Conservation (phyloP, 345 rosid species). For the Moringa oleifera region DNA sequence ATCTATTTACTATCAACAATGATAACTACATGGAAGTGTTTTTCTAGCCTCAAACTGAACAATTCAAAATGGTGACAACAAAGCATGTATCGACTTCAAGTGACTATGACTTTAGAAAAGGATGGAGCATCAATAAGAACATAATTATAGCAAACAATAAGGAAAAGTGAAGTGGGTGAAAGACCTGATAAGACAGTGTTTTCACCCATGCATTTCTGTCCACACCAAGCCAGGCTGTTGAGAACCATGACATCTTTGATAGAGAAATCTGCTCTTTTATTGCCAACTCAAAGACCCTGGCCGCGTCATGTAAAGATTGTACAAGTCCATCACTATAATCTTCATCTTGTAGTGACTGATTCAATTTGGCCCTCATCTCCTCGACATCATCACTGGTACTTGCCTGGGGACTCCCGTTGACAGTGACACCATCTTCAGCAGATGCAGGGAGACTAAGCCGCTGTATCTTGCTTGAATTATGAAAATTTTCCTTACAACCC, state of each 20-base stretch:
- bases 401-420: slow-evolving; percentile 53
- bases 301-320: slow-evolving; percentile 81
- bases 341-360: slow-evolving; percentile 59
- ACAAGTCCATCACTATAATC: slow-evolving; percentile 69
- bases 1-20: not conserved
- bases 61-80: not conserved
- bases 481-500: slow-evolving; percentile 29
- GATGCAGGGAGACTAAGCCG: slow-evolving; percentile 42
- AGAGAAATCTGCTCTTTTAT: slow-evolving; percentile 48
- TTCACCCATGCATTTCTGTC: slow-evolving; percentile 86
- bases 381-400: slow-evolving; percentile 51
- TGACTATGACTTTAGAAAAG: not conserved
- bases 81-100: not conserved
- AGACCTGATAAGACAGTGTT: slow-evolving; percentile 88
- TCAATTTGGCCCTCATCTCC: slow-evolving; percentile 62
- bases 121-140: not conserved
- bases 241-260: slow-evolving; percentile 71
- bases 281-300: slow-evolving; percentile 77
- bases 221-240: slow-evolving; percentile 82
- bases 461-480: slow-evolving; percentile 35
- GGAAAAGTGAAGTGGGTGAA: not conserved
- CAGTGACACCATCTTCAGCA: slow-evolving; percentile 70
- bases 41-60: not conserved
- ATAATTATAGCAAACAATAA: not conserved
- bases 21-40: not conserved